phyloP scores from a whole-genome alignment of 768 basidiomycete genomes.

The Pisolithus marmoratus region DNA sequence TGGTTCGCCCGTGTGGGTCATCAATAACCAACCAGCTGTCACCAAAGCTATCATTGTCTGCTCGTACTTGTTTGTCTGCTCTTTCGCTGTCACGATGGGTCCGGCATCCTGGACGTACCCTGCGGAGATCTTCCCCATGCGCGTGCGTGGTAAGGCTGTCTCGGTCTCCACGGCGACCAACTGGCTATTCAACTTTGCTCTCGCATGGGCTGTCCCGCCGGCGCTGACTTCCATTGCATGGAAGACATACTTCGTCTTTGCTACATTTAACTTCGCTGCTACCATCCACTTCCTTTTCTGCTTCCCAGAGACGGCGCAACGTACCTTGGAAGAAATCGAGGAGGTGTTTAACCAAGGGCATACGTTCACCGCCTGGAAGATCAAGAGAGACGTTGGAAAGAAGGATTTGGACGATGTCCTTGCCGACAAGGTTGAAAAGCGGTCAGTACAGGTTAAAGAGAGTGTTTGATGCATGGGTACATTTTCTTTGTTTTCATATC shows the following conservation, averaged over 20 bases:
- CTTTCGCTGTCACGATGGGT: constrained; percentile 72
- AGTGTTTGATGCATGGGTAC: background rate
- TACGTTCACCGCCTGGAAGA: constrained; percentile 65
- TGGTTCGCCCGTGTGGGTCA: constrained; percentile 50
- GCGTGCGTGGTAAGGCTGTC: constrained; percentile 59
- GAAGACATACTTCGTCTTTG: constrained; percentile 77
- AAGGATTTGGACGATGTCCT: constrained; percentile 52
- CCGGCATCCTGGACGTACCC: constrained; percentile 74
- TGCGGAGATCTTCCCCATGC: constrained; percentile 65
- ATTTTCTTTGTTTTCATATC: background rate
- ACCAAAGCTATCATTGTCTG: constrained; percentile 73
- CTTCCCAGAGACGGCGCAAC: constrained; percentile 73
- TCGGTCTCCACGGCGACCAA: constrained; percentile 40
- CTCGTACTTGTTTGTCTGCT: constrained; percentile 73
- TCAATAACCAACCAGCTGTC: constrained; percentile 44
- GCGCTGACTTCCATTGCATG: constrained; percentile 61
- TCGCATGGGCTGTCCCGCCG: constrained; percentile 73
- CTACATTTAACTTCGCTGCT: constrained; percentile 68
- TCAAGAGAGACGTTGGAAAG: constrained; percentile 56
- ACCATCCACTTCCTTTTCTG: constrained; percentile 71
- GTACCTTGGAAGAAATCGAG: constrained; percentile 75
- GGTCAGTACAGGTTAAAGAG: background rate
- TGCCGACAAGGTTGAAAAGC: constrained; percentile 3
- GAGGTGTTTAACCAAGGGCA: constrained; percentile 70
- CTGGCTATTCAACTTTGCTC: constrained; percentile 69